Evolutionary conservation across 306 rosid genomes (phyloP), one percentile per base, ranked within the genome.

Genomic region (Betula pendula): DNA sequence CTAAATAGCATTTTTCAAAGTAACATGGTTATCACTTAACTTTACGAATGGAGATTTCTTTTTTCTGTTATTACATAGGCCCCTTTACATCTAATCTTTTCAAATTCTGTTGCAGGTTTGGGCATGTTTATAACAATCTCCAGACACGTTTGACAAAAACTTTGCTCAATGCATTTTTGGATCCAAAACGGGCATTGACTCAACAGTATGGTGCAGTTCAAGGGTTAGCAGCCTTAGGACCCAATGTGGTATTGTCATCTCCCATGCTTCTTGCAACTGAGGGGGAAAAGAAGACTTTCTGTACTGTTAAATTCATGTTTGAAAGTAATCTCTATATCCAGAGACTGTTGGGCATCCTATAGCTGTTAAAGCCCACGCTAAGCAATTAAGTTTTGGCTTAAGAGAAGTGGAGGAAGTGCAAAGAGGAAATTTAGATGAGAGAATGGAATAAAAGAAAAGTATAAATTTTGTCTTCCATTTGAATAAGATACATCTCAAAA

Each of bases 161-260:
- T 68, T 81, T 92, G 85, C 77, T 89, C 71, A 92, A 92, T 82
- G 97, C 97, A 43, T 92, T 92, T 87, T 81, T 90, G 93, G 97
- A 92, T 68, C 93, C 97, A 24, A 92, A 87, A 80, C 86, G 92
- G 77, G 88, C 95, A 75, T 14, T 92, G 84, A 90, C 97, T 6
- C 95, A 92, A 82, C 95, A 92, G 75, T 92, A 92, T 75, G 97
- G 97, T 75, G 95, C 97, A 72, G 87, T 90, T 84, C 95, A 88
- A 85, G 97, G 97, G 74, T 84, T 92, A 80, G 87, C 87, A 35
- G 90, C 91, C 60, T 73, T 92, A 50, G 97, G 97, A 73, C 84
- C 97, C 81, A 87, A 85, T 27, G 93, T 92, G 93, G 95, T 92
- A 92, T 75, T 81, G 19, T n/a, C 27, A 44, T 79, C 12, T 81